Conservation (phyloP, 148 eudicot species). For the Bassia scoparia region DNA sequence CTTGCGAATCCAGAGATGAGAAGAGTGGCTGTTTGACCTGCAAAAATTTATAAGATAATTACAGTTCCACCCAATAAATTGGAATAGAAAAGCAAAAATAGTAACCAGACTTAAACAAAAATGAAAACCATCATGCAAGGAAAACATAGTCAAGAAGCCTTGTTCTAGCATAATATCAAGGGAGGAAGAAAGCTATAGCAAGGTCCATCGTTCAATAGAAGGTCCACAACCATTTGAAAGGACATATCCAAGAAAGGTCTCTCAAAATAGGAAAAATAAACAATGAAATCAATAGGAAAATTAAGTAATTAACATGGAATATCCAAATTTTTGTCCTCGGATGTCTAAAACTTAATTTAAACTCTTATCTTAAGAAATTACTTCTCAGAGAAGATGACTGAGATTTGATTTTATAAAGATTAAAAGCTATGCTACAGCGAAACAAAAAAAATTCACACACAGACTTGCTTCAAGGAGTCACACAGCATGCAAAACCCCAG, state of each 20-base stretch:
- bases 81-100: not conserved
- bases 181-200: too few species aligned
- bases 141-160: not conserved
- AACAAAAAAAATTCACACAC: not conserved
- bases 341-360: too few species aligned
- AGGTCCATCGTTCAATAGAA: too few species aligned
- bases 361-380: too few species aligned
- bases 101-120: not conserved
- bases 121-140: not conserved
- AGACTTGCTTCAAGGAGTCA: not conserved
- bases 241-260: too few species aligned
- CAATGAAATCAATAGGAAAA: too few species aligned
- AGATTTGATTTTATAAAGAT: too few species aligned
- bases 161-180: not conserved
- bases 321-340: too few species aligned
- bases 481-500: not conserved
- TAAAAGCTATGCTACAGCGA: not conserved
- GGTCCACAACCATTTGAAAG: not conserved
- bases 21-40: slow-evolving; percentile 84
- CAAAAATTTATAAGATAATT: slow-evolving; percentile 10
- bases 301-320: not conserved
- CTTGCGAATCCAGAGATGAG: slow-evolving; percentile 88
- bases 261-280: too few species aligned
- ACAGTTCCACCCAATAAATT: not conserved
- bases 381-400: too few species aligned